Percentiles rank a stretch among this genome's conserved stretches.
phyloP scores from a whole-genome alignment of 495 filamentous ascomycete genomes.

The Hypoxylon crocopeplum region DNA sequence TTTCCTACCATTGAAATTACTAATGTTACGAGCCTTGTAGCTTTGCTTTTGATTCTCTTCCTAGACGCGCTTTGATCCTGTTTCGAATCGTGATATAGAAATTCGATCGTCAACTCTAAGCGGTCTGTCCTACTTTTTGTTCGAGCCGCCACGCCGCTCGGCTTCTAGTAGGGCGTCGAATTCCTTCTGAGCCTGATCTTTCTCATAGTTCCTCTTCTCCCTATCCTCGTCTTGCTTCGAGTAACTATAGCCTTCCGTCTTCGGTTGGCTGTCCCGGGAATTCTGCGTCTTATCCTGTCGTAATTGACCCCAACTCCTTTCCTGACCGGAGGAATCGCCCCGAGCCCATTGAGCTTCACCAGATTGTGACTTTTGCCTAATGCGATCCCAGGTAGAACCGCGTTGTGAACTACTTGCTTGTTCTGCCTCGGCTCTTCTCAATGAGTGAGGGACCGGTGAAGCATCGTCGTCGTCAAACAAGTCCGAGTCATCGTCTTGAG shows the following conservation, averaged over 20 bases:
- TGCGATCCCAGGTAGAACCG: constrained; percentile 49
- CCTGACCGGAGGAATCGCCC: constrained; percentile 41
- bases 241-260: constrained; percentile 45
- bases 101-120: too few relatives aligned
- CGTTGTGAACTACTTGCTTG: constrained; percentile 1
- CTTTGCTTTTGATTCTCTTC: too few relatives aligned
- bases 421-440: constrained; percentile 19
- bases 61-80: too few relatives aligned
- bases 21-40: too few relatives aligned
- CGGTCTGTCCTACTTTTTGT: constrained; percentile 34
- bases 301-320: constrained; percentile 33
- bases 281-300: constrained; percentile 35
- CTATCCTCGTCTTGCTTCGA: constrained; percentile 41
- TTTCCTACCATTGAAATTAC: too few relatives aligned
- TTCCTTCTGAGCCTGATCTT: constrained; percentile 53
- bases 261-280: constrained; percentile 13
- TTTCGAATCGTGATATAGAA: too few relatives aligned
- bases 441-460: constrained; percentile 45
- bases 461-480: constrained; percentile 45
- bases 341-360: constrained; percentile 24
- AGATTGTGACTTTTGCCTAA: constrained; percentile 43
- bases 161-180: constrained; percentile 51
- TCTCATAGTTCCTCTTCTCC: constrained; percentile 43
- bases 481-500: constrained; percentile 38
- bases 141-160: constrained; percentile 37